Evolutionary conservation across 352 stramenopile species (phyloP).

Genomic region (Pythium graminicola): DNA sequence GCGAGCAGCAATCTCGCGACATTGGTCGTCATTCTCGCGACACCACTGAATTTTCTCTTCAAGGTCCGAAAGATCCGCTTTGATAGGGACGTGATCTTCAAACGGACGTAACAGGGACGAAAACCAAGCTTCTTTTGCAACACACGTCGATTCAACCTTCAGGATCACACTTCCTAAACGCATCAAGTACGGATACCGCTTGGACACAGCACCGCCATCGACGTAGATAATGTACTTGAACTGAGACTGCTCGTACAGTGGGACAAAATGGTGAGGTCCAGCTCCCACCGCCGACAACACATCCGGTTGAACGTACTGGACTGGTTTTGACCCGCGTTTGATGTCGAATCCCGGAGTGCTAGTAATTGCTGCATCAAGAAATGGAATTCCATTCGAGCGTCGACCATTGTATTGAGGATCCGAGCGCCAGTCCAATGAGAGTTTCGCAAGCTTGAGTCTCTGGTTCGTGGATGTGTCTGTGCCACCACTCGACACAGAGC

Average conservation of each 20-base stretch:
- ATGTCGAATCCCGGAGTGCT: slow-evolving; percentile 96
- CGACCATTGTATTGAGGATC: slow-evolving; percentile 83
- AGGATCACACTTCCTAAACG: slow-evolving; percentile 96
- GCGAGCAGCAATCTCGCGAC: slow-evolving; percentile 91
- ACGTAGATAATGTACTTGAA: slow-evolving; percentile 98
- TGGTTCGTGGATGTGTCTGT: slow-evolving; percentile 97
- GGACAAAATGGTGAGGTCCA: slow-evolving; percentile 93
- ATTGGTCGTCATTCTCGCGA: slow-evolving; percentile 95
- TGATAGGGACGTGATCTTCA: slow-evolving; percentile 97
- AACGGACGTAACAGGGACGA: slow-evolving; percentile 95
- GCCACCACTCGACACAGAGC: slow-evolving; percentile 93
- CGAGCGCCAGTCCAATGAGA: slow-evolving; percentile 93
- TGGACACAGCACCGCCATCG: slow-evolving; percentile 96
- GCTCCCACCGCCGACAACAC: slow-evolving; percentile 75
- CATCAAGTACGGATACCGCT: slow-evolving; percentile 99
- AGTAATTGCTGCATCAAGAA: slow-evolving; percentile 96
- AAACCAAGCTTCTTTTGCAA: slow-evolving; percentile 97
- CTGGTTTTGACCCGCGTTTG: slow-evolving; percentile 91
- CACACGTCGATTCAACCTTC: slow-evolving; percentile 89
- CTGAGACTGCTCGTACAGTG: slow-evolving; percentile 97
- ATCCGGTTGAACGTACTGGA: slow-evolving; percentile 90
- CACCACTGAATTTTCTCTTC: slow-evolving; percentile 98
- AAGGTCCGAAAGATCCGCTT: slow-evolving; percentile 95
- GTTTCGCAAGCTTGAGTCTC: slow-evolving; percentile 86
- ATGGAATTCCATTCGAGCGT: slow-evolving; percentile 57